These are phyloP conservation scores for Fraxinus platypoda DNA, from an alignment of 305 asterid species.

Conservation along the genomic window DNA sequence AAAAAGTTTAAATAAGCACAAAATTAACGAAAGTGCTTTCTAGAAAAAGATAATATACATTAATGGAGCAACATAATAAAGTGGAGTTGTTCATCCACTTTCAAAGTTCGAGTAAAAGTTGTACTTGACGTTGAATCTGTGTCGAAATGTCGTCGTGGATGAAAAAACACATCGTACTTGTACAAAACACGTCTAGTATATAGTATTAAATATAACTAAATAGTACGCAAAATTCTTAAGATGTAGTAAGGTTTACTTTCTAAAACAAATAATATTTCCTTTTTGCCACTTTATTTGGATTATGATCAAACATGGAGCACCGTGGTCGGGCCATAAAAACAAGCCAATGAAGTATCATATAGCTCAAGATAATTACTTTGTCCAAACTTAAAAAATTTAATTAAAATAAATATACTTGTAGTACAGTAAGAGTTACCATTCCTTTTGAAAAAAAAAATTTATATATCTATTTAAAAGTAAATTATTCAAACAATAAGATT, in stretches of 20 bases:
- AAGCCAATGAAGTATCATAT: too few relatives aligned
- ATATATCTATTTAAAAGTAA: too few relatives aligned
- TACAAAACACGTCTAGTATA: not conserved
- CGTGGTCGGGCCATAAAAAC: not conserved
- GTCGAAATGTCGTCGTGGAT: slow-evolving; percentile 27
- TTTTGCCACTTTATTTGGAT: not conserved
- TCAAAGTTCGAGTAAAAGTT: slow-evolving; percentile 25
- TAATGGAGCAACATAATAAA: slow-evolving; percentile 26
- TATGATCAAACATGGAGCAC: not conserved
- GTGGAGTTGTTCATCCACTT: slow-evolving; percentile 27
- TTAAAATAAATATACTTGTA: too few relatives aligned
- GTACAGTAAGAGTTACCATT: not conserved
- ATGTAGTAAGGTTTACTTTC: not conserved
- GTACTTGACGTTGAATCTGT: slow-evolving; percentile 34
- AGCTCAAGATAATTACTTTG: too few relatives aligned
- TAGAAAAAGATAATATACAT: slow-evolving; percentile 20
- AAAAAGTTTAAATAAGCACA: not conserved
- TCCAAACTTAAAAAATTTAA: too few relatives aligned
- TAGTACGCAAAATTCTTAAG: not conserved
- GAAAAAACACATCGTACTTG: not conserved
- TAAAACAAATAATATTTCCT: not conserved
- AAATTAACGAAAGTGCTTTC: not conserved
- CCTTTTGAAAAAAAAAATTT: not conserved
- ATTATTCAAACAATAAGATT: too few relatives aligned
- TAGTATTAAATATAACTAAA: too few relatives aligned